Percentiles rank a stretch among this genome's conserved stretches.
These are phyloP conservation scores for Cardiospermum halicacabum DNA, from an alignment of 345 rosid genomes.

Conservation along the genomic window DNA sequence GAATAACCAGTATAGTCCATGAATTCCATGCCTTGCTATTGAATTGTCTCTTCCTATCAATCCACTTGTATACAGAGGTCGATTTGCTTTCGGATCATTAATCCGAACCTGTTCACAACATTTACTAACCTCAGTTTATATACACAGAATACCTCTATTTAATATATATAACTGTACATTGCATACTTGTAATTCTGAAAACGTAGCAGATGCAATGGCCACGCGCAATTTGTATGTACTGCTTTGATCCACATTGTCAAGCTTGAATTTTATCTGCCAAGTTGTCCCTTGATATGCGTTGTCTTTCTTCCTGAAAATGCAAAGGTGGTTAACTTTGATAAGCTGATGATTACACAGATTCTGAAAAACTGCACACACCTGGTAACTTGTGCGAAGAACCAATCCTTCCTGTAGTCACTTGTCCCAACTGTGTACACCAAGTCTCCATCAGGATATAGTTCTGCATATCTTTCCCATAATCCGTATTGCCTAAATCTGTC, in stretches of 20 bases:
- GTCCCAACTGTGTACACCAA: slow-evolving; percentile 57
- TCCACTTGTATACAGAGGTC: slow-evolving; percentile 57
- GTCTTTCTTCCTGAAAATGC: slow-evolving; percentile 37
- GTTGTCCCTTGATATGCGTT: slow-evolving; percentile 51
- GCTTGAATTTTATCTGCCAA: slow-evolving; percentile 70
- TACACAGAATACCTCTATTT: too few species aligned
- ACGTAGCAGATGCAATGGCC: slow-evolving; percentile 74
- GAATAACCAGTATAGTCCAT: slow-evolving; percentile 79
- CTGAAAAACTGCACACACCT: slow-evolving; percentile 31
- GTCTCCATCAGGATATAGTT: slow-evolving; percentile 62
- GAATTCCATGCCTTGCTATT: slow-evolving; percentile 88
- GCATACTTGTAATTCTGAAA: slow-evolving; percentile 63
- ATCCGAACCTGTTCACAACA: slow-evolving; percentile 44
- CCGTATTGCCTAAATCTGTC: slow-evolving; percentile 82
- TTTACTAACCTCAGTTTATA: neutral
- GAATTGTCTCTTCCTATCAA: slow-evolving; percentile 74
- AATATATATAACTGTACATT: neutral
- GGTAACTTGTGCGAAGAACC: slow-evolving; percentile 78
- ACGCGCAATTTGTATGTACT: slow-evolving; percentile 48
- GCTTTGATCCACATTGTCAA: slow-evolving; percentile 30
- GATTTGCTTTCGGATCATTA: slow-evolving; percentile 39
- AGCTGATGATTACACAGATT: too few species aligned
- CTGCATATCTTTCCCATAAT: slow-evolving; percentile 81
- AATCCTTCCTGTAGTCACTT: slow-evolving; percentile 66
- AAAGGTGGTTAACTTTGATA: too few species aligned